Percentiles rank a stretch among this genome's conserved stretches.
Evolutionary conservation across 257 asterid genomes (phyloP).

Genomic region (Fraxinus americana): DNA sequence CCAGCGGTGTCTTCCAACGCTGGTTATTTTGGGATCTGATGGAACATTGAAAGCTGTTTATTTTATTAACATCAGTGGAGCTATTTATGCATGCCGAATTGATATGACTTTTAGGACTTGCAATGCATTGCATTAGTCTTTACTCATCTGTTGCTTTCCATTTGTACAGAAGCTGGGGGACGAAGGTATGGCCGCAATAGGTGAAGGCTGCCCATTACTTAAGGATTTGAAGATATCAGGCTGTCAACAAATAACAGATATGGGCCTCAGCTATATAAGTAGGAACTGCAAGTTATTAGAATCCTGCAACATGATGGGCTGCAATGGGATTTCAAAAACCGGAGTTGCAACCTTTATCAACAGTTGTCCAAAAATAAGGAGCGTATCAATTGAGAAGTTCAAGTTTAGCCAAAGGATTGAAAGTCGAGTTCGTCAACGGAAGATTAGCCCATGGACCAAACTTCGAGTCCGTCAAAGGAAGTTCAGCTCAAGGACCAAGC

Average conservation of each 20-base stretch:
- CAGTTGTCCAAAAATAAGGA: conserved; percentile 58
- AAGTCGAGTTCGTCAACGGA: too few relatives aligned
- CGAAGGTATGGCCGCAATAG: conserved; percentile 63
- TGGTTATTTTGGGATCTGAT: too few relatives aligned
- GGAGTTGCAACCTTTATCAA: conserved; percentile 75
- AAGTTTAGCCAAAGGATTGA: conserved; percentile 47
- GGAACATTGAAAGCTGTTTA: too few relatives aligned
- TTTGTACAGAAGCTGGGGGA: conserved; percentile 65
- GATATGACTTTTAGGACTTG: too few relatives aligned
- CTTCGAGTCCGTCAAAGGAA: too few relatives aligned
- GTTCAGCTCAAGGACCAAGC: too few relatives aligned
- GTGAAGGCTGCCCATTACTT: conserved; percentile 71
- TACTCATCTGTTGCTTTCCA: background rate
- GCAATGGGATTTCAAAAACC: conserved; percentile 61
- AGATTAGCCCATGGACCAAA: too few relatives aligned
- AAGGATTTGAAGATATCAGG: conserved; percentile 70
- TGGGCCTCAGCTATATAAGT: conserved; percentile 57
- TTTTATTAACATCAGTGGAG: too few relatives aligned
- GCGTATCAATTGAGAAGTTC: conserved; percentile 68
- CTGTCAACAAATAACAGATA: conserved; percentile 71
- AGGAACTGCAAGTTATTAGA: conserved; percentile 61
- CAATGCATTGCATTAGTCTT: too few relatives aligned
- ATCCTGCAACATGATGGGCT: conserved; percentile 72
- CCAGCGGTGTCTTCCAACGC: too few relatives aligned
- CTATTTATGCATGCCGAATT: too few relatives aligned